Evolutionary conservation across 2,329 filamentous ascomycete genomes (phyloP).

Genomic region (Beauveria sp.): DNA sequence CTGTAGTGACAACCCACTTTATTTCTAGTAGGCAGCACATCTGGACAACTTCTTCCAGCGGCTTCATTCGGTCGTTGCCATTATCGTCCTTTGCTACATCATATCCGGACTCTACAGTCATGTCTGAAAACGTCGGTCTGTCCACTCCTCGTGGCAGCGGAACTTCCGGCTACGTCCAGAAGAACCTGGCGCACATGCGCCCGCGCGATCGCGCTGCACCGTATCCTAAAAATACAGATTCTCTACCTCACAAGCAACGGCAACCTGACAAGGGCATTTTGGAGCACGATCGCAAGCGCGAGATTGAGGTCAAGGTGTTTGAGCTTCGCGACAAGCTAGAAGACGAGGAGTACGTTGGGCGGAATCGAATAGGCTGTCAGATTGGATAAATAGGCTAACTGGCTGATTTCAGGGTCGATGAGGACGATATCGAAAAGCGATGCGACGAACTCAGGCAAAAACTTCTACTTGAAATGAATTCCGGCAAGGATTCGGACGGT

Average conservation of each 20-base stretch:
- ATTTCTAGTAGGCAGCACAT: neutral
- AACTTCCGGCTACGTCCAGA: constrained; percentile 95
- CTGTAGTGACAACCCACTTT: neutral
- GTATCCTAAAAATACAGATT: constrained; percentile 64
- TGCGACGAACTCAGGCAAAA: constrained; percentile 36
- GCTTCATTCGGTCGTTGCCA: neutral
- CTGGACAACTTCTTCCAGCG: neutral
- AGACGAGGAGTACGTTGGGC: constrained; percentile 63
- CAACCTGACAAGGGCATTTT: constrained; percentile 89
- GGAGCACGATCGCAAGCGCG: constrained; percentile 85
- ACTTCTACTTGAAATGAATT: constrained; percentile 31
- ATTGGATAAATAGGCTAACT: constrained; percentile 9
- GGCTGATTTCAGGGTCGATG: constrained; percentile 53
- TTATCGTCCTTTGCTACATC: neutral
- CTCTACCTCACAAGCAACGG: constrained; percentile 63
- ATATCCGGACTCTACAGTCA: constrained; percentile 28
- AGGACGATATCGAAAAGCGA: constrained; percentile 79
- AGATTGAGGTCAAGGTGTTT: constrained; percentile 88
- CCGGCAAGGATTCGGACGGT: constrained; percentile 24
- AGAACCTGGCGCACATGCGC: constrained; percentile 81
- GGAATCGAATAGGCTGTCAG: too few species aligned
- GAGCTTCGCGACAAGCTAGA: constrained; percentile 87
- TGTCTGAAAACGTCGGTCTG: constrained; percentile 97
- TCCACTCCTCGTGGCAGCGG: constrained; percentile 89
- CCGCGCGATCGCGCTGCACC: constrained; percentile 75